Percentiles rank a stretch among this genome's conserved stretches.
Evolutionary conservation across 441 rosid species (phyloP).

Genomic region (Euphorbia neoarborescens): DNA sequence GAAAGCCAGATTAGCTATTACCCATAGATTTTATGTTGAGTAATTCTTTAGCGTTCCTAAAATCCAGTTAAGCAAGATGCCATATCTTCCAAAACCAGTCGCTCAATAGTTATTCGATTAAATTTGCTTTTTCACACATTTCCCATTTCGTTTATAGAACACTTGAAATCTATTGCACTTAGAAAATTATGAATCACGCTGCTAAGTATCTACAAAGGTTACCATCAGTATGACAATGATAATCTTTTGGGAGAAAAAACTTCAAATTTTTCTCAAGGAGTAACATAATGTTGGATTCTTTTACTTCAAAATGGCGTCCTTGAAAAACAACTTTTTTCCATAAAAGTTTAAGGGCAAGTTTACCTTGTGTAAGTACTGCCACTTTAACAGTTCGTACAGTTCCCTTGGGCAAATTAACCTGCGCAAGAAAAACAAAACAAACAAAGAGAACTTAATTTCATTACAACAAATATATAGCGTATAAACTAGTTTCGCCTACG

Average conservation of each 20-base stretch:
- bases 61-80: background rate
- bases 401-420: conserved; percentile 97
- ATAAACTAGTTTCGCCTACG: background rate
- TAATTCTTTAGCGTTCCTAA: background rate
- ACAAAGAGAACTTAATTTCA: background rate
- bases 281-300: too few relatives aligned
- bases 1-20: background rate
- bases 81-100: background rate
- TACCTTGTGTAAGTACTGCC: conserved; percentile 98
- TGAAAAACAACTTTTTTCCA: too few relatives aligned
- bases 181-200: background rate
- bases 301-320: too few relatives aligned
- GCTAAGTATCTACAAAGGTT: background rate
- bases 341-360: too few relatives aligned
- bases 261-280: background rate
- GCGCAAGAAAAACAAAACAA: conserved; percentile 15
- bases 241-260: background rate
- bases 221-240: too few relatives aligned
- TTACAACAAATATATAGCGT: background rate
- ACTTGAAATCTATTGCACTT: background rate
- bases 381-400: conserved; percentile 85
- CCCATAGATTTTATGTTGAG: background rate
- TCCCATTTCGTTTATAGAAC: background rate
- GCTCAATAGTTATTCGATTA: background rate
- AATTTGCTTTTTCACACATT: background rate